Percentiles rank a stretch among this genome's conserved stretches.
phyloP scores from a whole-genome alignment of 345 rosid species.

The Camelina laxa region DNA sequence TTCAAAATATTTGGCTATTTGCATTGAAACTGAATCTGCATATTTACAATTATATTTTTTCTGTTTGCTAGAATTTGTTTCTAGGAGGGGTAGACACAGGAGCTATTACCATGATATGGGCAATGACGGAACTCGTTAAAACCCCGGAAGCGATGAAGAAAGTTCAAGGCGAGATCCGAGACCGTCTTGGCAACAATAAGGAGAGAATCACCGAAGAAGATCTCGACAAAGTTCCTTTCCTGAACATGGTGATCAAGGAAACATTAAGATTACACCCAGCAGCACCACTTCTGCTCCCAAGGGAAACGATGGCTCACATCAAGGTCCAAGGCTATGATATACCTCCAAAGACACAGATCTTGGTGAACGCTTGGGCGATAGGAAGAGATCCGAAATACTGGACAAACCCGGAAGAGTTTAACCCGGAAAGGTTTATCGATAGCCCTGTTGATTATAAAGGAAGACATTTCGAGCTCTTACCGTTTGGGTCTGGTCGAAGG shows the following conservation, averaged over 20 bases:
- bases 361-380: constrained; percentile 51
- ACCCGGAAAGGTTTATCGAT: constrained; percentile 55
- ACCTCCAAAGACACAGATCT: constrained; percentile 49
- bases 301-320: constrained; percentile 57
- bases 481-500: constrained; percentile 63
- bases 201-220: constrained; percentile 50
- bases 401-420: constrained; percentile 51
- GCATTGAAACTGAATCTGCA: not conserved
- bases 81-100: constrained; percentile 41
- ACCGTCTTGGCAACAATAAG: constrained; percentile 42
- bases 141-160: constrained; percentile 48
- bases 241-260: constrained; percentile 59
- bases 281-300: constrained; percentile 56
- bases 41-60: not conserved
- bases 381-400: constrained; percentile 54
- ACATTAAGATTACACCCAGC: constrained; percentile 60
- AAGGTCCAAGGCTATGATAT: constrained; percentile 53
- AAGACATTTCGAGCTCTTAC: constrained; percentile 57
- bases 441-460: constrained; percentile 54
- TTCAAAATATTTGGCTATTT: not conserved
- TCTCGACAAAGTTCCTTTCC: constrained; percentile 46
- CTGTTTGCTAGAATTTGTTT: constrained; percentile 34
- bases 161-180: constrained; percentile 53
- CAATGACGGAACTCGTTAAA: constrained; percentile 53
- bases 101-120: constrained; percentile 40